A percentile compares a stretch with the other conserved stretches of the same genome.
These are phyloP conservation scores for Fagopyrum esculentum DNA, from an alignment of 148 eudicot species.

Conservation along the genomic window DNA sequence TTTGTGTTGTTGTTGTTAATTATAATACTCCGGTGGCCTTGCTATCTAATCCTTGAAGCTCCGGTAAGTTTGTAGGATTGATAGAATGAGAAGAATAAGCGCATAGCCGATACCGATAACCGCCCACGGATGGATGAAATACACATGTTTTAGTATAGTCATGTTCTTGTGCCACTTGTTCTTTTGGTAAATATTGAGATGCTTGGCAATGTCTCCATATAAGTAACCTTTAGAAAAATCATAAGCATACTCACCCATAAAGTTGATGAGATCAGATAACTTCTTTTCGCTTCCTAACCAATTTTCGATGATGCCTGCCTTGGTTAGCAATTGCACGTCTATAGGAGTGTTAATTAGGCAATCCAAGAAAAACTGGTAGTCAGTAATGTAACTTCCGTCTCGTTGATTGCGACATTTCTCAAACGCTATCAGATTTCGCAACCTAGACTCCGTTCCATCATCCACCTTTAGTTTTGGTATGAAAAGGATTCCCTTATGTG, in stretches of 20 bases:
- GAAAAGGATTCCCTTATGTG: neutral
- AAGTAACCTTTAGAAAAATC: neutral
- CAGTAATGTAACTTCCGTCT: neutral
- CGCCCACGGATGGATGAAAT: slow-evolving; percentile 8
- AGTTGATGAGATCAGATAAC: neutral
- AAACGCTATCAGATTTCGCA: slow-evolving; percentile 10
- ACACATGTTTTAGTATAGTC: slow-evolving; percentile 4
- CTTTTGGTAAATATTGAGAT: neutral
- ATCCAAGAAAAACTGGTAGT: slow-evolving; percentile 15
- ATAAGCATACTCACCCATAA: neutral
- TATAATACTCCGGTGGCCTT: no score
- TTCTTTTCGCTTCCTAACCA: neutral
- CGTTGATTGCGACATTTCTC: neutral
- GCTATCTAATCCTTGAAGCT: neutral
- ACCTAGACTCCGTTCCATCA: neutral
- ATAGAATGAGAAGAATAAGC: neutral
- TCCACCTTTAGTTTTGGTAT: neutral
- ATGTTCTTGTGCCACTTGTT: neutral
- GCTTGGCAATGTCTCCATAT: neutral
- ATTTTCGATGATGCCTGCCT: slow-evolving; percentile 3
- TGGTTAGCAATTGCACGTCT: neutral
- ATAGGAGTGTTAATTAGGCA: slow-evolving; percentile 5
- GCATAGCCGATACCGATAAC: neutral
- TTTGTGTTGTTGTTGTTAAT: no score
- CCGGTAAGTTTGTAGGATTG: neutral